Evolutionary conservation across 2,329 filamentous ascomycete species (phyloP).

Genomic region (Juglanconis juglandina): DNA sequence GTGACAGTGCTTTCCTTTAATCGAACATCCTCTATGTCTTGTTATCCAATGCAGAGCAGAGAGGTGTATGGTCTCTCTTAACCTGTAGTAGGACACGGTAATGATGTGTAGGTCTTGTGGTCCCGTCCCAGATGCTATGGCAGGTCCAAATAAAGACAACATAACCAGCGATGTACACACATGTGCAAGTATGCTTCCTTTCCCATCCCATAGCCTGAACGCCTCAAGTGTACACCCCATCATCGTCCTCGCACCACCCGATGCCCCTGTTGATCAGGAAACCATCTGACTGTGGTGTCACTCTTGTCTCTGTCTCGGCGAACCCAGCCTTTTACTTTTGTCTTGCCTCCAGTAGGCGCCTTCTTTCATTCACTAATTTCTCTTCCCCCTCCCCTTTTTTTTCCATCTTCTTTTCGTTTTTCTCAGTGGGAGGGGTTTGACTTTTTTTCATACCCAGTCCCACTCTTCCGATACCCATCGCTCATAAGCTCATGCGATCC

Average conservation of each 20-base stretch:
- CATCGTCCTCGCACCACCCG: not conserved
- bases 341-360: not conserved
- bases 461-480: no score
- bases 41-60: not conserved
- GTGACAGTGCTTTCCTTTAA: constrained; percentile 8
- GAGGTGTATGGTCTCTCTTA: not conserved
- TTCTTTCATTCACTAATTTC: not conserved
- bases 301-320: not conserved
- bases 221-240: not conserved
- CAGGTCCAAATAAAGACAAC: not conserved
- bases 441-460: no score
- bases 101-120: not conserved
- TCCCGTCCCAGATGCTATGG: not conserved
- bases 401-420: not conserved
- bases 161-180: not conserved
- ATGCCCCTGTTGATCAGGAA: not conserved
- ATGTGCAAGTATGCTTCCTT: not conserved
- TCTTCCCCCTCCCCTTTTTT: no score
- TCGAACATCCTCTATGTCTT: not conserved
- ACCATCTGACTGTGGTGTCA: not conserved
- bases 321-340: not conserved
- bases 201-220: not conserved
- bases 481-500: constrained; percentile 70
- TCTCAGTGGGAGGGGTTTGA: not conserved
- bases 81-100: not conserved